A percentile compares a stretch with the other conserved stretches of the same genome.
Evolutionary conservation across 2,329 filamentous ascomycete species (phyloP).

Genomic region (Colletotrichum agaves): DNA sequence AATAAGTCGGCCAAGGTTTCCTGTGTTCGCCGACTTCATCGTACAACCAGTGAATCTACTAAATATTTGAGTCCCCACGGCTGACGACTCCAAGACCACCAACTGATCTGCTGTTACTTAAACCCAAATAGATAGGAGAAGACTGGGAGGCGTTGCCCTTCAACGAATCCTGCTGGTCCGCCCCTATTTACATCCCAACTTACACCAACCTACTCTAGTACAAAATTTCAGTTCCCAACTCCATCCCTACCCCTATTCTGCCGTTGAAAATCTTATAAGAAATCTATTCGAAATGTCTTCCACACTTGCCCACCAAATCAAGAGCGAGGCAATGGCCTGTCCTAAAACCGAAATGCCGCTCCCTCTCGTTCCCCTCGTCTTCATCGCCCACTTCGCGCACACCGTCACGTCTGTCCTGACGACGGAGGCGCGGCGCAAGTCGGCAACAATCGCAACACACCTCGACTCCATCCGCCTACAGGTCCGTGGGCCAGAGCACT

Average conservation of each 20-base stretch:
- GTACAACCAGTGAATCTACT: background rate
- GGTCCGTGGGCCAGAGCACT: conserved; percentile 29
- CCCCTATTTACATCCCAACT: background rate
- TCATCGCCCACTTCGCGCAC: conserved; percentile 34
- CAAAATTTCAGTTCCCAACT: background rate
- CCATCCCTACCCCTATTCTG: background rate
- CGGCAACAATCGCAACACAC: conserved; percentile 8
- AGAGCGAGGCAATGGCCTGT: conserved; percentile 17
- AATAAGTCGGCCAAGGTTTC: background rate
- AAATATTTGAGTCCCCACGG: background rate
- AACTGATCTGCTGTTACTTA: background rate
- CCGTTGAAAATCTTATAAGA: background rate
- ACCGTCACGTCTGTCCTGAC: conserved; percentile 23
- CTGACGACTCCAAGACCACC: background rate
- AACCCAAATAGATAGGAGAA: background rate
- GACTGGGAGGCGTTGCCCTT: background rate
- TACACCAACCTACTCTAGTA: background rate
- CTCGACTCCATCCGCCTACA: conserved; percentile 29
- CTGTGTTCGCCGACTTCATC: background rate
- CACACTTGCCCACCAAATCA: conserved; percentile 15
- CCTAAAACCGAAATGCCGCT: conserved; percentile 25
- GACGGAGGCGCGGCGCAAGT: conserved; percentile 25
- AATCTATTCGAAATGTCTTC: conserved; percentile 8
- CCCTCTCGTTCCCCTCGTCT: conserved; percentile 30
- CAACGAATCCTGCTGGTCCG: background rate